Percentiles rank a stretch among this genome's conserved stretches.
phyloP scores from a whole-genome alignment of 805 yeast genomes.

The Nematodospora valgi region DNA sequence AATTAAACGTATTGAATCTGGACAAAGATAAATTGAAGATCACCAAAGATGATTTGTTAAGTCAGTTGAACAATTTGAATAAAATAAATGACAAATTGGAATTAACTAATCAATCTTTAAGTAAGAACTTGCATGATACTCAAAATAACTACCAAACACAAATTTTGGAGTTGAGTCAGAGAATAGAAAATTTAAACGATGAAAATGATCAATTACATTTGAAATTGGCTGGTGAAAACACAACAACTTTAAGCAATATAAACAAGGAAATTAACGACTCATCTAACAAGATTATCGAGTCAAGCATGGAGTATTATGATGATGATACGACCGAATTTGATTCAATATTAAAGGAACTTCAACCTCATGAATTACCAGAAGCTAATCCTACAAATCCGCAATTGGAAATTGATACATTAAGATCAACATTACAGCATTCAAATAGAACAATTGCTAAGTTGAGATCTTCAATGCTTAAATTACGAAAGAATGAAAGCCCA shows the following conservation, averaged over 20 bases:
- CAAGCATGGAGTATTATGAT: constrained; percentile 14
- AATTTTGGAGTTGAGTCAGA: constrained; percentile 44
- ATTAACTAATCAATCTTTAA: constrained; percentile 37
- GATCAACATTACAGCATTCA: constrained; percentile 62
- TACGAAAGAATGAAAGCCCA: constrained; percentile 28
- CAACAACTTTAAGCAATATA: background rate
- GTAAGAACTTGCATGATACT: constrained; percentile 33
- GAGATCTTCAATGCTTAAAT: constrained; percentile 47
- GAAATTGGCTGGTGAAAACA: constrained; percentile 17
- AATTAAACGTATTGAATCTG: constrained; percentile 34
- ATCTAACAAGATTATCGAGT: background rate
- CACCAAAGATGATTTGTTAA: constrained; percentile 29
- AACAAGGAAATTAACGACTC: background rate
- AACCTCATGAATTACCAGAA: constrained; percentile 20
- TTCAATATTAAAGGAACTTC: constrained; percentile 27
- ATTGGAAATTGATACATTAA: constrained; percentile 63
- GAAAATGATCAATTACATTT: constrained; percentile 60
- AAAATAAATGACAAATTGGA: constrained; percentile 49
- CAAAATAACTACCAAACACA: constrained; percentile 39
- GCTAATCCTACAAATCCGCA: constrained; percentile 40
- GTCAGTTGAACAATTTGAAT: constrained; percentile 26
- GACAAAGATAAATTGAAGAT: constrained; percentile 38
- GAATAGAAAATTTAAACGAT: constrained; percentile 60
- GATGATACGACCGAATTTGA: constrained; percentile 36
- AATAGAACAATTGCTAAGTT: constrained; percentile 60